Percentiles rank a stretch among this genome's conserved stretches.
These are phyloP conservation scores for Annona squamosa DNA, from an alignment of 164 flowering plant species.

Conservation along the genomic window DNA sequence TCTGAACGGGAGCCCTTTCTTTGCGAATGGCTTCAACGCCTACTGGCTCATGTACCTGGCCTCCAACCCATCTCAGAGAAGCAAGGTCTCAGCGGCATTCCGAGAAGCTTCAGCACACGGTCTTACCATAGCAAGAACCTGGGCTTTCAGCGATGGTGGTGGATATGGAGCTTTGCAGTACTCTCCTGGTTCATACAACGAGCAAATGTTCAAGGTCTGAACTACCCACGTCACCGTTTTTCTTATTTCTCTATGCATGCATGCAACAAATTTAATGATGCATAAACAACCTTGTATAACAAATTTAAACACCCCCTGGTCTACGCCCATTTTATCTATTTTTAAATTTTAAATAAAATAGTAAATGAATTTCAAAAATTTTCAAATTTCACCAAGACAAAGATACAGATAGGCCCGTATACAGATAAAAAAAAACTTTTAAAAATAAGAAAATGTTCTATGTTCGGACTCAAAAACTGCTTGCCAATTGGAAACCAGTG, in stretches of 20 bases:
- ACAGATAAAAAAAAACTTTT: too few relatives aligned
- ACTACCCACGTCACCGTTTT: background rate
- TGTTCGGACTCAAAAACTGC: too few relatives aligned
- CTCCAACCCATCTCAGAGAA: conserved; percentile 50
- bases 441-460: too few relatives aligned
- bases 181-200: conserved; percentile 77
- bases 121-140: conserved; percentile 60
- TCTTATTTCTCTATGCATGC: background rate
- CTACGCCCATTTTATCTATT: too few relatives aligned
- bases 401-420: too few relatives aligned
- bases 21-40: conserved; percentile 83
- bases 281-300: too few relatives aligned
- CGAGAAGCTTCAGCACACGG: conserved; percentile 48
- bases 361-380: too few relatives aligned
- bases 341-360: too few relatives aligned
- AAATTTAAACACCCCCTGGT: too few relatives aligned
- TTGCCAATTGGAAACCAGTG: too few relatives aligned
- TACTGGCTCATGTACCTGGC: conserved; percentile 78
- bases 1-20: conserved; percentile 58
- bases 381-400: too few relatives aligned
- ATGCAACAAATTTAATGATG: too few relatives aligned
- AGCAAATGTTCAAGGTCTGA: conserved; percentile 61
- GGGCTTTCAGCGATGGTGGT: conserved; percentile 87
- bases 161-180: conserved; percentile 43
- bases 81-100: conserved; percentile 52